phyloP scores from a whole-genome alignment of 2,329 filamentous ascomycete species.

The Lasiodiplodia sp. region DNA sequence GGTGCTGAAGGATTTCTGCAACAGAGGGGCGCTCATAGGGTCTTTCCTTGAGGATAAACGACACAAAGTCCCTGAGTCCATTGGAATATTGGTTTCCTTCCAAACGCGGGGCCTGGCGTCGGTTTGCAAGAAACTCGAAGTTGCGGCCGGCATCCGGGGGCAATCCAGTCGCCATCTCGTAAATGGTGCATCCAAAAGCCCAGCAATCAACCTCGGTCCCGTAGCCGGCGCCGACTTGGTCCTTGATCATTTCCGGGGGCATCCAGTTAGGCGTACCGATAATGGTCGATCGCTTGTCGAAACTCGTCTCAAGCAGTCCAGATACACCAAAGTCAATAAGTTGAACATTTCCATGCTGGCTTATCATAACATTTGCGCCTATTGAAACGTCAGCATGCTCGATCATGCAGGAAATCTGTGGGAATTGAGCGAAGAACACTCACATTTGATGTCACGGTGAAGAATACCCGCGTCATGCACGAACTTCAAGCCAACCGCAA shows the following conservation, averaged over 20 bases:
- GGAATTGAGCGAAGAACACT: slow-evolving; percentile 14
- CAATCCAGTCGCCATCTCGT: slow-evolving; percentile 79
- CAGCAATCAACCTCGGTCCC: slow-evolving; percentile 73
- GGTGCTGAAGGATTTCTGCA: slow-evolving; percentile 72
- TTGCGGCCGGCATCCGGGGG: slow-evolving; percentile 59
- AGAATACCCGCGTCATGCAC: slow-evolving; percentile 72
- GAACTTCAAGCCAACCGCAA: slow-evolving; percentile 67
- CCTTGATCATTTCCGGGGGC: slow-evolving; percentile 74
- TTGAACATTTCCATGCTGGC: slow-evolving; percentile 78
- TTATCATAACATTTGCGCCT: slow-evolving; percentile 80
- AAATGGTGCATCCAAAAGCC: slow-evolving; percentile 83
- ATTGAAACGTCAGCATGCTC: not conserved
- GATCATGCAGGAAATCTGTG: not conserved
- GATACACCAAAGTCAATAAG: slow-evolving; percentile 87
- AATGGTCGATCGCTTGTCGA: slow-evolving; percentile 79
- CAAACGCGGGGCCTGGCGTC: slow-evolving; percentile 67
- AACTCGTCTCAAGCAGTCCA: slow-evolving; percentile 76
- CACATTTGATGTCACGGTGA: slow-evolving; percentile 70
- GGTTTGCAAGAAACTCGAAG: slow-evolving; percentile 65
- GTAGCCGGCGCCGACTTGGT: slow-evolving; percentile 47
- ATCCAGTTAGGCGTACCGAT: slow-evolving; percentile 88
- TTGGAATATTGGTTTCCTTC: slow-evolving; percentile 76
- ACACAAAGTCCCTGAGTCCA: slow-evolving; percentile 71
- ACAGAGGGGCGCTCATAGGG: slow-evolving; percentile 73
- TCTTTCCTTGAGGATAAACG: slow-evolving; percentile 75